phyloP scores from a whole-genome alignment of 2,329 filamentous ascomycete species.

The Exophiala dermatitidis region DNA sequence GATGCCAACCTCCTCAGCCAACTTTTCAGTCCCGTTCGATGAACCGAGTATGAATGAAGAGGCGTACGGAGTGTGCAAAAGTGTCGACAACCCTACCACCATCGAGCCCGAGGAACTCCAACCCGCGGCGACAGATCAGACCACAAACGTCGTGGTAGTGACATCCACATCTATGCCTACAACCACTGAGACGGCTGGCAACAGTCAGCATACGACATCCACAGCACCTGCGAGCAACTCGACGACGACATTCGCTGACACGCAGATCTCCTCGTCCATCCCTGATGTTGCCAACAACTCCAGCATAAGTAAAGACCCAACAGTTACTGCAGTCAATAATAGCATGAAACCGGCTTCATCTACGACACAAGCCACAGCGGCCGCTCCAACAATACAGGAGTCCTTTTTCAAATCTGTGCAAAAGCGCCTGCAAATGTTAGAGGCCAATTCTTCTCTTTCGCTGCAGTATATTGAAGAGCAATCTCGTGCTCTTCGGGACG shows the following conservation, averaged over 20 bases:
- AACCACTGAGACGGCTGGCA: neutral
- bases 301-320: conserved; percentile 2
- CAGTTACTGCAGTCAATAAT: conserved; percentile 7
- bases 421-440: conserved; percentile 83
- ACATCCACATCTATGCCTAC: neutral
- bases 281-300: conserved; percentile 7
- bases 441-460: conserved; percentile 86
- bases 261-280: conserved; percentile 1
- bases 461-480: conserved; percentile 96
- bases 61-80: conserved; percentile 1
- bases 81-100: neutral
- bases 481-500: conserved; percentile 80
- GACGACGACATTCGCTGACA: neutral
- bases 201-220: neutral
- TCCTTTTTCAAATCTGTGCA: conserved; percentile 96
- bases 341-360: conserved; percentile 31
- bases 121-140: neutral
- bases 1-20: conserved; percentile 8
- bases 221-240: neutral
- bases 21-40: conserved; percentile 1
- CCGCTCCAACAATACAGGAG: conserved; percentile 83
- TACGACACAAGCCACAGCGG: conserved; percentile 43
- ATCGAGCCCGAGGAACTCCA: neutral
- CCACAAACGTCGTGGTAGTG: neutral
- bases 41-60: neutral